phyloP scores from a whole-genome alignment of 257 asterid species.

The Gentiana macrophylla region DNA sequence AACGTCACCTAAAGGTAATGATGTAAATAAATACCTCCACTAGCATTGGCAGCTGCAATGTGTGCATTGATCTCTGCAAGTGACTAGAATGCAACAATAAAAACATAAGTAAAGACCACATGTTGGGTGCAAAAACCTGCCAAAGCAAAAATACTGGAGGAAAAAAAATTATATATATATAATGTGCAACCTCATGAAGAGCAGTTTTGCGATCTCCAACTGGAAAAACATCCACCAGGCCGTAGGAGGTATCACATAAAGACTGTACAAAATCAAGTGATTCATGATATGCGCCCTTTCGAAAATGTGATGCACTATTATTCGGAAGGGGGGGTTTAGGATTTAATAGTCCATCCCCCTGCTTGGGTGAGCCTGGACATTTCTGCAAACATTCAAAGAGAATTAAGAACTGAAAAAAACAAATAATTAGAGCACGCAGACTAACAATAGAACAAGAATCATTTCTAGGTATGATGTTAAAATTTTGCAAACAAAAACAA shows the following conservation, averaged over 20 bases:
- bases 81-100: constrained; percentile 47
- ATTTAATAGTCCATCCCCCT: constrained; percentile 44
- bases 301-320: constrained; percentile 56
- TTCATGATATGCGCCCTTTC: constrained; percentile 90
- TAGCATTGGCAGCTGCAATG: constrained; percentile 56
- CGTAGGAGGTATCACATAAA: constrained; percentile 88
- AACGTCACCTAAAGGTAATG: constrained; percentile 8
- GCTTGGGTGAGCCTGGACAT: constrained; percentile 72
- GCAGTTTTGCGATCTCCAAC: constrained; percentile 87
- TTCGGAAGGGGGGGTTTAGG: constrained; percentile 87
- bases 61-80: constrained; percentile 73
- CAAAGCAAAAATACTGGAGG: background rate
- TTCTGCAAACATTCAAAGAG: constrained; percentile 42
- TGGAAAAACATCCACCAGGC: constrained; percentile 93
- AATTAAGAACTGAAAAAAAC: constrained; percentile 12
- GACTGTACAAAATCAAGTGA: constrained; percentile 92
- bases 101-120: constrained; percentile 19
- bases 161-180: constrained; percentile 10
- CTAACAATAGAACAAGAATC: background rate
- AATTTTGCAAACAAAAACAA: too few relatives aligned
- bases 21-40: constrained; percentile 59
- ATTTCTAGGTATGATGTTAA: background rate
- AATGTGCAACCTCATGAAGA: constrained; percentile 64
- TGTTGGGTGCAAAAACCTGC: background rate
- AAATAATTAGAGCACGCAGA: background rate